These are phyloP conservation scores for Talaromyces sp. DNA, from an alignment of 2,329 filamentous ascomycete genomes.

Conservation along the genomic window DNA sequence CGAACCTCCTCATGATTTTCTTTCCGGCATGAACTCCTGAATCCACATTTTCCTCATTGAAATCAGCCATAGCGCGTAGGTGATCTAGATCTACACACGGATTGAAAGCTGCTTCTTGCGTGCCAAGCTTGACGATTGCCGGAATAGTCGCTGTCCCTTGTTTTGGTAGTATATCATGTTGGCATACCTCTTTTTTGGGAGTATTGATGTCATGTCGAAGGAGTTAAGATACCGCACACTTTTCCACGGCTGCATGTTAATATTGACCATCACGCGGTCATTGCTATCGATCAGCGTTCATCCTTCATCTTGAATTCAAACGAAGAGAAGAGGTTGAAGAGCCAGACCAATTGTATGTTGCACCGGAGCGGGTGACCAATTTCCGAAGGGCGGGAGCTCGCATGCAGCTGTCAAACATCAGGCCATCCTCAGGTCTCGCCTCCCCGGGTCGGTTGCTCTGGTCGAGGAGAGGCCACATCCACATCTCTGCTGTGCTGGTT, in stretches of 20 bases:
- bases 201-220: neutral
- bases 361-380: neutral
- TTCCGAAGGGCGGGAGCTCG: neutral
- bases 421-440: neutral
- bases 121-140: slow-evolving; percentile 4
- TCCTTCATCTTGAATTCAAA: neutral
- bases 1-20: slow-evolving; percentile 2
- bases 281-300: neutral
- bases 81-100: slow-evolving; percentile 11
- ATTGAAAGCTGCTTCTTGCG: neutral
- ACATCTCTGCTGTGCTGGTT: neutral
- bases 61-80: neutral
- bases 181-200: neutral
- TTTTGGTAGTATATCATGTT: neutral
- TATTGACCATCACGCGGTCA: neutral
- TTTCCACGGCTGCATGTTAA: neutral
- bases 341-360: neutral
- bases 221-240: neutral
- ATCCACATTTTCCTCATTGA: neutral
- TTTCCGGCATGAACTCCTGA: slow-evolving; percentile 7
- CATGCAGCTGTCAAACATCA: neutral
- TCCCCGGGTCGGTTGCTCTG: neutral
- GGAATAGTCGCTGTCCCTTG: slow-evolving; percentile 1
- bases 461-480: neutral
- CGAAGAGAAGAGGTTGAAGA: neutral